Evolutionary conservation across 2,329 filamentous ascomycete genomes (phyloP).

Genomic region (Colletotrichum paranaense): DNA sequence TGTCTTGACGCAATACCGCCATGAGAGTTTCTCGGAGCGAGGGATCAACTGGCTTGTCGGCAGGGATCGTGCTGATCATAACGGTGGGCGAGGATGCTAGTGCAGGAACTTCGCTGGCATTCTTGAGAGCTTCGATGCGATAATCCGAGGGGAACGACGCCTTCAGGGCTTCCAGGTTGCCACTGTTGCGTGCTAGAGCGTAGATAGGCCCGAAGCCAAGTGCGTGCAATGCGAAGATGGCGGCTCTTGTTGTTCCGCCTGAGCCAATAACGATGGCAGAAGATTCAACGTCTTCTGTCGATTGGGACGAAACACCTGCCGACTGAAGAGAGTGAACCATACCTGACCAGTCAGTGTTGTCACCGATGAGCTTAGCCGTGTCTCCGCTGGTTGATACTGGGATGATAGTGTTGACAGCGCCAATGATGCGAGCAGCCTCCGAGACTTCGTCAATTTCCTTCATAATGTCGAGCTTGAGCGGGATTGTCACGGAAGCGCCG

Average conservation of each 20-base stretch:
- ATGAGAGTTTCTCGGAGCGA: slow-evolving; percentile 74
- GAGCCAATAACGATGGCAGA: slow-evolving; percentile 88
- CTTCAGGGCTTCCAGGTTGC: slow-evolving; percentile 75
- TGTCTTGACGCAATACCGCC: slow-evolving; percentile 58
- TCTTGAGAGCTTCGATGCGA: slow-evolving; percentile 72
- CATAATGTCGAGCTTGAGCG: slow-evolving; percentile 91
- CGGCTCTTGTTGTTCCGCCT: slow-evolving; percentile 91
- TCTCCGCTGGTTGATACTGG: slow-evolving; percentile 54
- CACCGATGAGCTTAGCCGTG: slow-evolving; percentile 72
- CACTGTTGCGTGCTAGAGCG: slow-evolving; percentile 80
- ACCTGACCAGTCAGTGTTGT: slow-evolving; percentile 96
- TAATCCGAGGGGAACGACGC: slow-evolving; percentile 80
- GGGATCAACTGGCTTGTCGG: slow-evolving; percentile 83
- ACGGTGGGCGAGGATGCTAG: slow-evolving; percentile 67
- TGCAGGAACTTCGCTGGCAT: not conserved
- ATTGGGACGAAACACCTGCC: slow-evolving; percentile 66
- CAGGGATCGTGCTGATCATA: slow-evolving; percentile 91
- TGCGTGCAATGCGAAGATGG: slow-evolving; percentile 86
- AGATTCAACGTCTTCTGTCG: slow-evolving; percentile 40
- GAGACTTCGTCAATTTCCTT: slow-evolving; percentile 83
- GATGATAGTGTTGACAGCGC: slow-evolving; percentile 94
- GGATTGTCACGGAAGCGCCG: slow-evolving; percentile 95
- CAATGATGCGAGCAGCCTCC: slow-evolving; percentile 82
- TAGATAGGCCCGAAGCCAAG: slow-evolving; percentile 91
- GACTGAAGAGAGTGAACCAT: slow-evolving; percentile 84